Evolutionary conservation across 371 early-diverging fungal genomes (phyloP).

Genomic region (Haplosporangium sp.): DNA sequence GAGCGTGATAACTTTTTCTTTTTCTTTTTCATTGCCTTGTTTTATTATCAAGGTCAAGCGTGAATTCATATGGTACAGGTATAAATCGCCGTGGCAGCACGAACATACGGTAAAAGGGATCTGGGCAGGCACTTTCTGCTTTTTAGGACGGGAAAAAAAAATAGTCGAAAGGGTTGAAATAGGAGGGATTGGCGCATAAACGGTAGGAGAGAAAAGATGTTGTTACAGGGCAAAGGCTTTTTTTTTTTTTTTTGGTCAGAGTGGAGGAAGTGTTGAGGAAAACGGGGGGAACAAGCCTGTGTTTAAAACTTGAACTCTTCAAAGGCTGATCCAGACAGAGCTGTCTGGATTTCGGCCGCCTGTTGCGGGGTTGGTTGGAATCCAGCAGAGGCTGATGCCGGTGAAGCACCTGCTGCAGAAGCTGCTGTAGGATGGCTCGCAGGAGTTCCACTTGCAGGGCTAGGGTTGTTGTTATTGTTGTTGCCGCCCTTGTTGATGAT

Average conservation of each 20-base stretch:
- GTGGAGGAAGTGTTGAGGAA: too few species aligned
- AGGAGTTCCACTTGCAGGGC: not conserved
- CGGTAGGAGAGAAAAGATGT: not conserved
- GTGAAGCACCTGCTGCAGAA: slow-evolving; percentile 11
- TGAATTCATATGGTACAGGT: slow-evolving; percentile 31
- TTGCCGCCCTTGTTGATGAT: slow-evolving; percentile 66
- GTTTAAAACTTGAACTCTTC: slow-evolving; percentile 54
- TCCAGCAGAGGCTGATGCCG: slow-evolving; percentile 9
- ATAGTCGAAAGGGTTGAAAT: not conserved
- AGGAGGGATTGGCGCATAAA: not conserved
- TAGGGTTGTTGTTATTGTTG: slow-evolving; percentile 23
- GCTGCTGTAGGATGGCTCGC: slow-evolving; percentile 26
- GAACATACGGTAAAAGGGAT: not conserved
- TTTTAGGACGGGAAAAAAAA: too few species aligned
- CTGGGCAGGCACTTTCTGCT: not conserved
- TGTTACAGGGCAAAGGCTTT: slow-evolving; percentile 4
- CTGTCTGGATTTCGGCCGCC: slow-evolving; percentile 49
- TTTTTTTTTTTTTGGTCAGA: too few species aligned
- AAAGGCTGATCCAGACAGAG: slow-evolving; percentile 49
- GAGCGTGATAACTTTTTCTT: too few species aligned
- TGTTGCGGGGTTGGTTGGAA: slow-evolving; percentile 34
- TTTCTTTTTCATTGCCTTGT: too few species aligned
- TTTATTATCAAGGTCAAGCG: too few species aligned
- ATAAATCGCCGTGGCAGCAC: slow-evolving; percentile 2
- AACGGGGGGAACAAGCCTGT: not conserved